These are phyloP conservation scores for Boletus reticulatus DNA, from an alignment of 768 basidiomycete species.

Conservation along the genomic window DNA sequence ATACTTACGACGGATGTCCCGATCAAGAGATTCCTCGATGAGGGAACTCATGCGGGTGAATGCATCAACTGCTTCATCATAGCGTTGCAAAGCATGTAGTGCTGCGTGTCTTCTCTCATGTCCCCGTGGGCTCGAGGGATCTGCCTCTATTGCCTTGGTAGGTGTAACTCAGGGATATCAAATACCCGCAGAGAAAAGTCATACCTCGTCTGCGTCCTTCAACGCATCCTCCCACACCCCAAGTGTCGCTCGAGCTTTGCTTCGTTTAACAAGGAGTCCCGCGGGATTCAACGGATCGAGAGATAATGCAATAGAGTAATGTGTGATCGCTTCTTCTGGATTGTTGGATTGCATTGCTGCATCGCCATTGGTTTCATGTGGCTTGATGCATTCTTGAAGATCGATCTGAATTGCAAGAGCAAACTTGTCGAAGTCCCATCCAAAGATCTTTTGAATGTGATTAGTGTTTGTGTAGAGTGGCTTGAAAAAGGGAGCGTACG, in stretches of 20 bases:
- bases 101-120: not conserved
- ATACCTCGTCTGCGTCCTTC: constrained; percentile 3
- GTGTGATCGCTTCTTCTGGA: not conserved
- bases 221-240: not conserved
- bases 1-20: not conserved
- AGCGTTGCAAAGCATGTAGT: not conserved
- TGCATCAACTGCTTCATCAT: not conserved
- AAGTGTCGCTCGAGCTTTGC: not conserved
- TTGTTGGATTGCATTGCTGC: not conserved
- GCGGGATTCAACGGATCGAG: not conserved
- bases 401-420: not conserved
- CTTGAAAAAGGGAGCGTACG: not conserved
- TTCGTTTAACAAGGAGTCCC: constrained; percentile 10
- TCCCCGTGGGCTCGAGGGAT: not conserved
- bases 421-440: constrained; percentile 8
- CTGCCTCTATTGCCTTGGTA: not conserved
- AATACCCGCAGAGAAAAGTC: not conserved
- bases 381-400: not conserved
- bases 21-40: not conserved
- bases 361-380: not conserved
- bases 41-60: not conserved
- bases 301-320: constrained; percentile 10
- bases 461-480: not conserved
- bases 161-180: not conserved
- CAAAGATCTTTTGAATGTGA: constrained; percentile 1